These are phyloP conservation scores for Botrytis squamosa DNA, from an alignment of 2,329 filamentous ascomycete genomes.

Conservation along the genomic window DNA sequence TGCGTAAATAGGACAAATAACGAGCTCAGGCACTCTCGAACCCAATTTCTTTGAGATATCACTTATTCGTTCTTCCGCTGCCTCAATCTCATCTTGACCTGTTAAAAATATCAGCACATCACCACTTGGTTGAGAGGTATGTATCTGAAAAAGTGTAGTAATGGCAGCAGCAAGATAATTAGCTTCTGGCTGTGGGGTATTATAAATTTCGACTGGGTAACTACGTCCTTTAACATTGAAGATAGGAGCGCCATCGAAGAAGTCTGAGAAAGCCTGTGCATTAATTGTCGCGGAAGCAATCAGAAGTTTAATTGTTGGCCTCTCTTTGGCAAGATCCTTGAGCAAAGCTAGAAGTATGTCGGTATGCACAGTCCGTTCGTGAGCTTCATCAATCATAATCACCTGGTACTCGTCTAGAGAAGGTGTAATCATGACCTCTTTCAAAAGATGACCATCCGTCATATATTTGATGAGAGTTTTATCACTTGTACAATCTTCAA, in stretches of 20 bases:
- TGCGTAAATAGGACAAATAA: constrained; percentile 92
- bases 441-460: constrained; percentile 93
- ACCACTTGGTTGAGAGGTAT: constrained; percentile 78
- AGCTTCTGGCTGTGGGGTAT: constrained; percentile 85
- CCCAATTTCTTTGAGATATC: constrained; percentile 88
- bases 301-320: constrained; percentile 83
- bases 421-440: constrained; percentile 87
- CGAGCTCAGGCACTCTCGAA: constrained; percentile 77
- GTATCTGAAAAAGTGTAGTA: constrained; percentile 92
- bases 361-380: constrained; percentile 88
- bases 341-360: constrained; percentile 86
- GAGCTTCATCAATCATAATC: constrained; percentile 95
- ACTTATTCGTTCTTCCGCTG: constrained; percentile 77
- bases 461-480: constrained; percentile 94
- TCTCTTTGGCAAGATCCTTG: constrained; percentile 80
- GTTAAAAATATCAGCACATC: constrained; percentile 95
- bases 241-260: constrained; percentile 89
- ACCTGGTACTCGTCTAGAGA: constrained; percentile 79
- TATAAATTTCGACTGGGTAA: constrained; percentile 89
- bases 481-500: constrained; percentile 87
- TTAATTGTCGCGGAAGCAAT: constrained; percentile 96
- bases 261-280: constrained; percentile 85
- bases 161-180: constrained; percentile 92
- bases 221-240: constrained; percentile 90
- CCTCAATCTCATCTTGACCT: constrained; percentile 93